Evolutionary conservation across 495 filamentous ascomycete species (phyloP).

Genomic region (Hyaloscypha finlandica): DNA sequence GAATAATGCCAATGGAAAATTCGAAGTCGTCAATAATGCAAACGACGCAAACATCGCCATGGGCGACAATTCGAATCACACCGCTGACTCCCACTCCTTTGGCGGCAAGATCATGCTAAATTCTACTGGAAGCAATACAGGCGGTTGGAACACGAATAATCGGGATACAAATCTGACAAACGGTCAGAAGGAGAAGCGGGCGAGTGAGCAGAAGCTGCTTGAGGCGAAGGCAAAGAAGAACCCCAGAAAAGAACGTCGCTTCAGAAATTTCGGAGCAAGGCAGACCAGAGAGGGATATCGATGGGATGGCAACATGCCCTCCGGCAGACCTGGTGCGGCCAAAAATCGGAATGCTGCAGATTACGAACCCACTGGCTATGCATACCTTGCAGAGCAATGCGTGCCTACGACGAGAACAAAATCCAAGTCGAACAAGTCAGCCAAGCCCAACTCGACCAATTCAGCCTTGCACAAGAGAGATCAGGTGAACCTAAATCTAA

Average conservation of each 20-base stretch:
- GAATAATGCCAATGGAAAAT: neutral
- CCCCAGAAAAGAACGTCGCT: neutral
- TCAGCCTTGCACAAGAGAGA: neutral
- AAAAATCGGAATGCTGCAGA: neutral
- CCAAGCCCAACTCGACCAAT: neutral
- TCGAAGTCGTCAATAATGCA: neutral
- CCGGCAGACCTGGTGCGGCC: neutral
- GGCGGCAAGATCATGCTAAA: constrained; percentile 6
- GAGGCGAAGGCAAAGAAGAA: neutral
- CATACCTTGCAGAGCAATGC: neutral
- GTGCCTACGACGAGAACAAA: neutral
- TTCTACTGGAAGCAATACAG: neutral
- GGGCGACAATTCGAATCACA: constrained; percentile 6
- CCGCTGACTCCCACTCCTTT: neutral
- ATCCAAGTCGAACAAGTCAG: neutral
- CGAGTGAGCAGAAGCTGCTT: neutral
- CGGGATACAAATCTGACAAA: neutral
- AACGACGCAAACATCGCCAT: constrained; percentile 2
- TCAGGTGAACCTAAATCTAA: neutral
- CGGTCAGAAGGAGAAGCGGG: neutral
- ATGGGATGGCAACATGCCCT: neutral
- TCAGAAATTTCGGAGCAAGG: neutral
- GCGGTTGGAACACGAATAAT: constrained; percentile 1
- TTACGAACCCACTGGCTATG: neutral
- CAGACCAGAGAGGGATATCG: neutral